Base-by-base conservation (phyloP, 148 eudicot genomes). In the Nepenthes gracilis region DNA sequence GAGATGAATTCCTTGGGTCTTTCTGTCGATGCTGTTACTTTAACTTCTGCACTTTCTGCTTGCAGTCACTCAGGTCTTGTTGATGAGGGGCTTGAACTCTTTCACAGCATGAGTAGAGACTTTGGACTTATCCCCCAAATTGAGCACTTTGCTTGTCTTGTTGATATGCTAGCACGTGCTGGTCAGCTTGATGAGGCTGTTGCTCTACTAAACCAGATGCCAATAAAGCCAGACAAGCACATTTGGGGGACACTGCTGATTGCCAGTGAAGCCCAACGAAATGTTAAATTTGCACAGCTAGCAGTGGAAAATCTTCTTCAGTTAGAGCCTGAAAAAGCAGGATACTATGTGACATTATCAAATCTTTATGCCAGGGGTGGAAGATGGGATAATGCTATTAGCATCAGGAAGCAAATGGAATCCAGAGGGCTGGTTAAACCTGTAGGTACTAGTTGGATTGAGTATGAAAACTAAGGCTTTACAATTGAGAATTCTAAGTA, bases 151-250 rank as follows among this genome's bases (percentile, higher is more conserved):
- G 66, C 82, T 47, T 77, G 87, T 64, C 66, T 80, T 40, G 76
- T 83, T 70, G 87, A 80, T 72, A 67, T 83, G 65, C 59, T 83
- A 54, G 74, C 82, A 43, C 81, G 87, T 50, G 75, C 78, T n/a
- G 82, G 84, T 60, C 64, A 70, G 61, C 75, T 83, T n/a, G 66
- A 71, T 38, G 80, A 83, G 35, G 80, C 82, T 59, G 68, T 77
- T 53, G 68, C n/a, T 15, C 62, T 80, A 32, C 58, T 77, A 7
- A 60, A 8, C 40, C 57, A 38, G 68, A 79, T 79, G 78, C 66
- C 76, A 32, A 33, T 74, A n/a, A 45, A 65, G 66, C 76, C 87
- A 10, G 67, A 68, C 60, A 74, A 75, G 70, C 62, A 69, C 47
- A 64, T 79, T 43, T 83, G 87, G 87, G 87, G 84, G 5, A 67